Base-by-base conservation (phyloP, 2,329 filamentous ascomycete genomes). In the Trichoderma sp. region DNA sequence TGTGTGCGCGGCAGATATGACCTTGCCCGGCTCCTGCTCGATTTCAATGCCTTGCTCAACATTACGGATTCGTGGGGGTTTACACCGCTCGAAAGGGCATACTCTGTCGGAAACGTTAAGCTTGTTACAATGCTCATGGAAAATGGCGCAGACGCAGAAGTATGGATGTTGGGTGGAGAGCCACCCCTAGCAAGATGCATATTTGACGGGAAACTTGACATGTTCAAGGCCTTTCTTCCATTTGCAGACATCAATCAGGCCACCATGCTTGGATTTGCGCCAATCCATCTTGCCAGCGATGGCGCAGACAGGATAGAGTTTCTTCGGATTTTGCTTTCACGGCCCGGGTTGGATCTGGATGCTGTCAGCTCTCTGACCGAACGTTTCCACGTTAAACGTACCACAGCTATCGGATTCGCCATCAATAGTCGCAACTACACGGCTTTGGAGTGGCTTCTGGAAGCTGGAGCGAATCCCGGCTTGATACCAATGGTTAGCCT, bases 391-490 rank as follows among this genome's bases (percentile, higher is more conserved):
- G 19, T n/a, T 13, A 67, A 57, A 6, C 56, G 57, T 8, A 35
- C 53, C 2, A 67, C 45, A 8, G 69, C 57, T 19, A 35, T 74
- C 6, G 63, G 67, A 27, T 54, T 63, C 32, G 70, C 71, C 42
- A 64, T 73, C 19, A 48, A 50, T 1, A 52, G 58, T 6, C 42
- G 54, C 5, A 68, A 70, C 15, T 68, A 68, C 17, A 50, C 50
- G 5, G 69, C 60, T 2, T 37, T 72, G 1, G 68, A 72, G 2
- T 56, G 69, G n/a, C 70, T 74, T 17, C n/a, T 69, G 8, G 32
- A 73, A 17, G 71, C 53, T 4, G 69, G 68, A 17, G 73, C 71
- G 1, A 64, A 67, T 22, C 66, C 69, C 17, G 66, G 71, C 8
- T 25, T 64, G 12, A 58, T 74, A 4, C 56, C 65, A 34, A 60